Conservation (phyloP, 75 land plant species). For the Chamaecyparis obtusa region DNA sequence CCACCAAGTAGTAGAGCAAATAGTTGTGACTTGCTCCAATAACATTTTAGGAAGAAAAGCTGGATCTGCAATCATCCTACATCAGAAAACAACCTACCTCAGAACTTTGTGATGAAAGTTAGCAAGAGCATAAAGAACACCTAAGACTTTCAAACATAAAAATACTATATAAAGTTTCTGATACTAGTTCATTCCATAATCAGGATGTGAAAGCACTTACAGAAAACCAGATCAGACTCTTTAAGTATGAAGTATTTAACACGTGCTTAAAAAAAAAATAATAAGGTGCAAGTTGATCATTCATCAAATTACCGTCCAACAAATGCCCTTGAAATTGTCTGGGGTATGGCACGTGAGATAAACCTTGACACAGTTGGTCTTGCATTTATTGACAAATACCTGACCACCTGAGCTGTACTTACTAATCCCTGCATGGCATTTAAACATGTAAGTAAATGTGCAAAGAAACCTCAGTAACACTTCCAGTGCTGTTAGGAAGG, state of each 20-base stretch:
- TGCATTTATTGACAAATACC: slow-evolving; percentile 70
- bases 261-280: background rate
- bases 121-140: background rate
- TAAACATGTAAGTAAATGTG: background rate
- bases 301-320: slow-evolving; percentile 68
- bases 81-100: background rate
- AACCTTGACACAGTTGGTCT: slow-evolving; percentile 78
- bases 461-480: background rate
- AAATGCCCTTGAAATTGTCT: slow-evolving; percentile 76
- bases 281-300: background rate
- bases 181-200: background rate
- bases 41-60: slow-evolving; percentile 70
- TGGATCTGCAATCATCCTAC: slow-evolving; percentile 97
- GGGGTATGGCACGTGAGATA: slow-evolving; percentile 66
- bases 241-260: background rate
- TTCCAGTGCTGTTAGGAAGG: background rate
- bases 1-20: slow-evolving; percentile 82
- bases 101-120: background rate
- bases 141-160: background rate
- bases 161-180: background rate
- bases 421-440: slow-evolving; percentile 65
- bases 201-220: background rate
- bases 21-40: slow-evolving; percentile 68
- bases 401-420: slow-evolving; percentile 92
- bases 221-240: background rate